Evolutionary conservation across 768 basidiomycete species (phyloP).

Genomic region (Calocybe indica): DNA sequence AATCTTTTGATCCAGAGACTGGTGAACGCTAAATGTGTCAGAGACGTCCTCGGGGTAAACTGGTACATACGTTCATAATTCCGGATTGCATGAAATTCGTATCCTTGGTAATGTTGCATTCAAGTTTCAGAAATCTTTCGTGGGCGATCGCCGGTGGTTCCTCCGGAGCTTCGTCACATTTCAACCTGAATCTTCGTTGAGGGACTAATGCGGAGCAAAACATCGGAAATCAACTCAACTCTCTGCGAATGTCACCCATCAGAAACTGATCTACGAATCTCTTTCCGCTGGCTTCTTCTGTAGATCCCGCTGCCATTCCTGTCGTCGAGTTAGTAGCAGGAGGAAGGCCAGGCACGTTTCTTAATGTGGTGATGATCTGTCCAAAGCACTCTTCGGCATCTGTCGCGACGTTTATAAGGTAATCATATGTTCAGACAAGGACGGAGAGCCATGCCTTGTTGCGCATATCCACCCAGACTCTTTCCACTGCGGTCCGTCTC

Average conservation of each 20-base stretch:
- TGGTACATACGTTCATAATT: constrained; percentile 59
- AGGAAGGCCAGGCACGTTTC: constrained; percentile 55
- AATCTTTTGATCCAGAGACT: constrained; percentile 86
- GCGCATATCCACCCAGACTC: constrained; percentile 53
- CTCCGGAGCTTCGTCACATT: constrained; percentile 76
- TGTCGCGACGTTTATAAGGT: constrained; percentile 17
- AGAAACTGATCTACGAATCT: constrained; percentile 79
- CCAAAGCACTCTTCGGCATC: constrained; percentile 92
- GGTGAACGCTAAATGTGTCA: constrained; percentile 1
- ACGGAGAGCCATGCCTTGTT: constrained; percentile 56
- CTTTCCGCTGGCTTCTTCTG: constrained; percentile 26
- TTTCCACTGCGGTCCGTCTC: constrained; percentile 50
- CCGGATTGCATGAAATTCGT: constrained; percentile 91
- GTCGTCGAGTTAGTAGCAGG: constrained; percentile 8
- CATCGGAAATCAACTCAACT: constrained; percentile 29
- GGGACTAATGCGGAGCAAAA: background rate
- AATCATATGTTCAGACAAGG: background rate
- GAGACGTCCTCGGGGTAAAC: background rate
- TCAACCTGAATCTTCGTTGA: constrained; percentile 43
- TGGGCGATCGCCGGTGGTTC: constrained; percentile 58
- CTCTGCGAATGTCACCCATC: constrained; percentile 71
- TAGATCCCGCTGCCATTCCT: constrained; percentile 13
- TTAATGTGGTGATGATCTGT: constrained; percentile 65
- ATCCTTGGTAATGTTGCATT: constrained; percentile 82
- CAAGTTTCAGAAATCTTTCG: constrained; percentile 82